These are phyloP conservation scores for Rutstroemia sp. DNA, from an alignment of 2,329 filamentous ascomycete species.

Conservation along the genomic window DNA sequence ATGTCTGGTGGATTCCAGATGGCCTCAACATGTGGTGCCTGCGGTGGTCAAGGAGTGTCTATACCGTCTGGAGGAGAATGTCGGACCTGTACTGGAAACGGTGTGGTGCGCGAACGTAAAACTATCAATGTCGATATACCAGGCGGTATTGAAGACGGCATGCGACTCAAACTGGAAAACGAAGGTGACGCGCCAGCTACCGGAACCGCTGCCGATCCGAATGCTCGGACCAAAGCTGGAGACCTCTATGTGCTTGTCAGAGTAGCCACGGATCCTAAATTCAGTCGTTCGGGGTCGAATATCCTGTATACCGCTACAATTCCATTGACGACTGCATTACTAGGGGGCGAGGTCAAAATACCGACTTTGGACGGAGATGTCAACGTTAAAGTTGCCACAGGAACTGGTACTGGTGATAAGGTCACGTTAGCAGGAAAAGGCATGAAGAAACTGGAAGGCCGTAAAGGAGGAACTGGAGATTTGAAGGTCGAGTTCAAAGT, in stretches of 20 bases:
- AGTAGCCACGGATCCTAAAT: conserved; percentile 84
- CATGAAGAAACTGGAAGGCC: conserved; percentile 75
- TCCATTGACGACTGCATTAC: conserved; percentile 83
- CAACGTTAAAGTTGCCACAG: conserved; percentile 83
- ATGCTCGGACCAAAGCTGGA: conserved; percentile 61
- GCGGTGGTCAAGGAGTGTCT: conserved; percentile 68
- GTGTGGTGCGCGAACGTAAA: conserved; percentile 75
- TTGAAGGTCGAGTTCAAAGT: conserved; percentile 92
- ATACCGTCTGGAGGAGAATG: conserved; percentile 80
- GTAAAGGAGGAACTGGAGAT: conserved; percentile 67
- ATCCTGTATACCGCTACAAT: conserved; percentile 88
- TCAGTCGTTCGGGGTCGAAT: conserved; percentile 79
- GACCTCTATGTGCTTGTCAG: conserved; percentile 89
- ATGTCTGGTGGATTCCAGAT: conserved; percentile 95
- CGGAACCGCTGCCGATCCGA: conserved; percentile 57
- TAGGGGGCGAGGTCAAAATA: conserved; percentile 83
- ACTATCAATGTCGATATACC: conserved; percentile 88
- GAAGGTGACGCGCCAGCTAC: conserved; percentile 83
- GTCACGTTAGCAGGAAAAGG: conserved; percentile 86
- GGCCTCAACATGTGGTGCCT: conserved; percentile 78
- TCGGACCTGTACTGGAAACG: conserved; percentile 69
- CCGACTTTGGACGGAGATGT: conserved; percentile 88
- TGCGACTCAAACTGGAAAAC: conserved; percentile 77
- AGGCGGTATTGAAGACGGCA: conserved; percentile 91
- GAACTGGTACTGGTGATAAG: conserved; percentile 86